Base-by-base conservation (phyloP, 441 rosid species). In the Manihot esculenta region DNA sequence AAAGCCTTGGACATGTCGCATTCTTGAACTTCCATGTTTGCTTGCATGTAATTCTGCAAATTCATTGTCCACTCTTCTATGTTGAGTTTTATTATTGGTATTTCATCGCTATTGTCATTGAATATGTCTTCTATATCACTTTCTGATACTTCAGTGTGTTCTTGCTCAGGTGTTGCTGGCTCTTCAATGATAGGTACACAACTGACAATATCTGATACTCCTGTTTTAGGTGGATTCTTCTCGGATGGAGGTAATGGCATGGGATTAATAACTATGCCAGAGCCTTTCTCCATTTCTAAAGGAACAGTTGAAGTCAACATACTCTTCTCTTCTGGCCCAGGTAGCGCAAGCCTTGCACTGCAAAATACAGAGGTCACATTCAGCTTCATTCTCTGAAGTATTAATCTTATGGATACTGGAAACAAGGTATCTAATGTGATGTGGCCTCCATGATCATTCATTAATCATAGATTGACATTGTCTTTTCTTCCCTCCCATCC, bases 331-430 rank as follows among this genome's bases (percentile, higher is more conserved):
- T 88, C 97, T 78, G 97, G 91, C 21, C 90, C 98, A 58, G 98
- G 97, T 66, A 96, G 81, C 58, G 94, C 90, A 74, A 96, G 92
- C 79, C 97, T 92, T 68, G 99, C 97, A 83, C 99, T 96, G 88
- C 81, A 71, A 67, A 71, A 79, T 71, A 80, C 64, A 74, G 38
- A 64, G 60, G 81, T 60, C 49, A 49, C 51, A 65, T 74, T 72
- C 30, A 64, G 51, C 64, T 64, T 53, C 48, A 64, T 33, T 65
- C 55, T 64, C 50, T 20, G 57, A 70, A 66, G 62, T 61, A 69
- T 75, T 5, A 53, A 62, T 38, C 51, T 64, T 55, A 59, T 24
- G 41, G 20, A 17, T 44, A 47, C 33, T 51, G 23, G 64, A 66
- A 64, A 41, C n/a, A n/a, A n/a, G n/a, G n/a, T n/a, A n/a, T n/a